Conservation (phyloP, 805 yeast species). For the Metschnikowia santaceciliae region DNA sequence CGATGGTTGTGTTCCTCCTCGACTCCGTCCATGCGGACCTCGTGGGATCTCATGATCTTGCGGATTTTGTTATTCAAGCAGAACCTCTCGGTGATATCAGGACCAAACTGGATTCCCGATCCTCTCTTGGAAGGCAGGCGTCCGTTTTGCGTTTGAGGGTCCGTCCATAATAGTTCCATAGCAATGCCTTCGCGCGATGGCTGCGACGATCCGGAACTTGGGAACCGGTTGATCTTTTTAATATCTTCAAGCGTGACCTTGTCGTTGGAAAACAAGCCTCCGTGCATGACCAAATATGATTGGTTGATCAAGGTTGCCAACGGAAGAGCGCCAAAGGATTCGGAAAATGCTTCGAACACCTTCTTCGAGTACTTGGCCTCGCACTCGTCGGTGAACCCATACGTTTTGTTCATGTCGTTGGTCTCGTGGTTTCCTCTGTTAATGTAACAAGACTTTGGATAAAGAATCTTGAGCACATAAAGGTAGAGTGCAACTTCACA, state of each 20-base stretch:
- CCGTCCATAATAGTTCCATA: conserved; percentile 97
- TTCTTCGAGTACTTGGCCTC: conserved; percentile 82
- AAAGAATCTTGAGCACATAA: conserved; percentile 70
- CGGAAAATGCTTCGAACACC: conserved; percentile 76
- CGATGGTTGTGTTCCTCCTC: conserved; percentile 83
- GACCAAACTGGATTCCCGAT: conserved; percentile 94
- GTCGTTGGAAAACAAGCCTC: conserved; percentile 86
- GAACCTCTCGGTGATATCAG: conserved; percentile 83
- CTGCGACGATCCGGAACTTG: conserved; percentile 49
- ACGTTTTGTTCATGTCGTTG: conserved; percentile 91
- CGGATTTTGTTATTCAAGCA: conserved; percentile 66
- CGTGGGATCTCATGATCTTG: conserved; percentile 90
- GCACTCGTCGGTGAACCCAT: conserved; percentile 96
- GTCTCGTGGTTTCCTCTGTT: conserved; percentile 98
- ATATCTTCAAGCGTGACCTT: conserved; percentile 69
- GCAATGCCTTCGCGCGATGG: conserved; percentile 91
- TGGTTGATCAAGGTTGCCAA: conserved; percentile 76
- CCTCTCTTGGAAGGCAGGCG: conserved; percentile 91
- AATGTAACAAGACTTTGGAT: conserved; percentile 65
- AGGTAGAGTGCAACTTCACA: conserved; percentile 87
- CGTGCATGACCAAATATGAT: conserved; percentile 87
- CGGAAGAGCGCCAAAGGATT: conserved; percentile 82
- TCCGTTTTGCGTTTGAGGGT: conserved; percentile 79
- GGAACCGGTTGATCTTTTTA: conserved; percentile 64
- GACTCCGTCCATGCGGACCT: conserved; percentile 89